Base-by-base conservation (phyloP, 495 filamentous ascomycete species). In the Trichoderma erinaceum region DNA sequence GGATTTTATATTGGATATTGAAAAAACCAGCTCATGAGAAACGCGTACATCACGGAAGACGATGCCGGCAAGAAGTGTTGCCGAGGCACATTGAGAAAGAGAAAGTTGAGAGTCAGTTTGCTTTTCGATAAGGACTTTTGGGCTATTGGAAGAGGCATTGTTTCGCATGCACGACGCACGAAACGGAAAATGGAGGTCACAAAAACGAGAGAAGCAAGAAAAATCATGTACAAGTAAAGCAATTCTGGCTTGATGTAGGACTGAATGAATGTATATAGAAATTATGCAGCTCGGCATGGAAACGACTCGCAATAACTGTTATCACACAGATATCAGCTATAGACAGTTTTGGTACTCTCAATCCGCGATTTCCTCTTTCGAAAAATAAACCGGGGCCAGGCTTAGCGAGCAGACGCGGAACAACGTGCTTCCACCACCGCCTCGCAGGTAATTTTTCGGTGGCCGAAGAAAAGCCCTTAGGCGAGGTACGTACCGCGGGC, bases 401-500 rank as follows among this genome's bases (percentile, higher is more conserved):
- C 29, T 61, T 61, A 61, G 56, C 56, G 56, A 61, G 25, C 15
- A 56, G 4, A 61, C 25, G 25, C 56, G 48, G 10, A 13, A 16
- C 18, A 23, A 61, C 25, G 56, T 61, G 56, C 23, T 6, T 16
- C 35, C 35, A 4, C 3, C 38, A 23, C 23, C 64, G 29, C 64
- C 27, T 4, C 35, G 13, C n/a, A n/a, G n/a, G n/a, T n/a, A 48
- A 23, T 18, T 32, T 41, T 32, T 48, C 41, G n/a, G 16, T 10
- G 16, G 3, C 56, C 23, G 25, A 48, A 6, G 35, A 61, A 35
- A 65, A 65, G 63, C 63, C 63, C 63, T 65, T 32, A 65, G 61
- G 52, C 23, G 46, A 41, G 61, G 67, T 64, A 68, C 67, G 67
- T 68, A 68, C 67, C 67, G 27, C 38, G 67, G 61, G 67, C 58